Evolutionary conservation across 2,329 filamentous ascomycete species (phyloP), one percentile per base, ranked within the genome.

Genomic region (Xylariaceae sp.): DNA sequence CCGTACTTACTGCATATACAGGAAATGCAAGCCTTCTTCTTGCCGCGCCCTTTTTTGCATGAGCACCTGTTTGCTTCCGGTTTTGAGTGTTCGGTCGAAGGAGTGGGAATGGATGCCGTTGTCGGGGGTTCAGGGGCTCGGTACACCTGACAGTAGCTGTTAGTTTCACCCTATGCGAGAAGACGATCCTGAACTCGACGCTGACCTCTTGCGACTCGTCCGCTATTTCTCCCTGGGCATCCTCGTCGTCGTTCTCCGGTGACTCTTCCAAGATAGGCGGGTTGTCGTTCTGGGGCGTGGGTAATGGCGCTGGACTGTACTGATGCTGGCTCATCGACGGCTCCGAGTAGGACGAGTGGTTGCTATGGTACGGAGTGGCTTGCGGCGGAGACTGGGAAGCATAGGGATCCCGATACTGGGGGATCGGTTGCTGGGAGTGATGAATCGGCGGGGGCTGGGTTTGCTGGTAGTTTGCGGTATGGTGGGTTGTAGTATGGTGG

Each of bases 1-100:
- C 60, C 59, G 19, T 62, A 59, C 47, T 56, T 59, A 41, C 55
- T 61, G 33, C 60, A 63, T 37, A 48, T 56, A 18, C 60, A 63
- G n/a, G 54, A 54, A 15, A 52, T 46, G 35, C 60, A 63, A 17
- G 55, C 51, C 39, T 59, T 62, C 49, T 62, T 63, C 44, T 61
- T 60, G 2, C 60, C 60, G 3, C 60, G 58, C 9, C 57, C 58
- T 29, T 59, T 63, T 32, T 61, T 63, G 39, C 60, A 63, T 17
- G 56, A 50, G 37, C 60, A 63, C 38, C 53, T 56, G 15, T 51
- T 51, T 36, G 59, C 56, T 19, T 41, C 51, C 31, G 37, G 48
- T 40, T 49, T 57, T 38, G 42, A 51, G 39, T 42, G 53, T 32
- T 59, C 59, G 37, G 50, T 49, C 28, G 53, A 53, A 19, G 53